Conservation (phyloP, 805 yeast genomes). For the Hanseniaspora guilliermondii region DNA sequence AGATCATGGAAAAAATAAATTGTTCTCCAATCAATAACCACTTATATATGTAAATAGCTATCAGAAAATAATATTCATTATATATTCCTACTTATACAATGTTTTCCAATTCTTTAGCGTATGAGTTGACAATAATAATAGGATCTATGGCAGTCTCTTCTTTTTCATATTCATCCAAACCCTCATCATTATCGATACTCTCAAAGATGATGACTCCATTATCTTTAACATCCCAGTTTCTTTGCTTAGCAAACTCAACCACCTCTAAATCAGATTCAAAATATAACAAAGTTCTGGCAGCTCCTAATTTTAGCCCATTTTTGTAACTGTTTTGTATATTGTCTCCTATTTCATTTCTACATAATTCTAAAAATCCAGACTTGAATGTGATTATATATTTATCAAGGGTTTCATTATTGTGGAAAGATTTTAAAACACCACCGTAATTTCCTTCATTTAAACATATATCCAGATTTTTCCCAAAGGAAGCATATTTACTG, state of each 20-base stretch:
- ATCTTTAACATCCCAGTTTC: slow-evolving; percentile 46
- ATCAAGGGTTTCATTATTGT: slow-evolving; percentile 33
- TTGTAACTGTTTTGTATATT: slow-evolving; percentile 71
- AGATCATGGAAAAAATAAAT: no score
- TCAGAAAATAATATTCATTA: background rate
- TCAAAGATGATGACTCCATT: slow-evolving; percentile 39
- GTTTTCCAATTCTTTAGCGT: slow-evolving; percentile 8
- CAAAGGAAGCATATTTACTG: slow-evolving; percentile 66
- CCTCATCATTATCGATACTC: slow-evolving; percentile 18
- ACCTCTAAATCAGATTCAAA: slow-evolving; percentile 46
- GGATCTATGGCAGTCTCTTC: slow-evolving; percentile 1
- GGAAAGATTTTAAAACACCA: slow-evolving; percentile 68
- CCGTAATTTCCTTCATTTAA: slow-evolving; percentile 94
- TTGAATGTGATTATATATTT: slow-evolving; percentile 67
- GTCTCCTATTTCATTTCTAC: slow-evolving; percentile 73
- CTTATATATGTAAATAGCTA: background rate
- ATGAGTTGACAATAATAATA: background rate
- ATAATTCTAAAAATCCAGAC: slow-evolving; percentile 59
- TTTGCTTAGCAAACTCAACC: slow-evolving; percentile 39
- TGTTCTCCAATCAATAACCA: no score
- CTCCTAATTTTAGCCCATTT: slow-evolving; percentile 55
- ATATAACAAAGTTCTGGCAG: slow-evolving; percentile 70
- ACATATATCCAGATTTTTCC: slow-evolving; percentile 81
- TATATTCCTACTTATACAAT: background rate
- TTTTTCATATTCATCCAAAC: slow-evolving; percentile 30